Evolutionary conservation across 2,329 filamentous ascomycete species (phyloP), one percentile per base, ranked within the genome.

Genomic region (Fusarium luffae): DNA sequence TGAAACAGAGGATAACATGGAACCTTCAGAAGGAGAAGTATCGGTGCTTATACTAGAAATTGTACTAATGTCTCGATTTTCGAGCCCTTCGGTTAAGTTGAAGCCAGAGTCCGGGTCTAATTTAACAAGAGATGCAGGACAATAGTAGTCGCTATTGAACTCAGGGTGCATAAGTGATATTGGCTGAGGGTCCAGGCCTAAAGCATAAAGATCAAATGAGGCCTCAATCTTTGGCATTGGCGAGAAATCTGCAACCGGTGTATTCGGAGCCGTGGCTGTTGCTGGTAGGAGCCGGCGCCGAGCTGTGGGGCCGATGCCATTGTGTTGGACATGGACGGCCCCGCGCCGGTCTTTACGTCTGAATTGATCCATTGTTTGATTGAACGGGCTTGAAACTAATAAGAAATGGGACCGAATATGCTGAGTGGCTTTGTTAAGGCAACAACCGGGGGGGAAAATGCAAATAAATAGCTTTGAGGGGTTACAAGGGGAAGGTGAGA

Each of bases 11-110:
- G 79, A 80, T 8, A 76, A 41, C 4, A 75, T 70, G 5, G 77
- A 79, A 12, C 75, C 74, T 5, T 71, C 68, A 6, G 79, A 78
- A 1, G 77, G 78, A 2, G 73, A 70, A 0, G 73, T 76, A 40
- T 76, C 71, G 30, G 67, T 68, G 51, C 76, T 77, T 12, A 68
- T 46, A 27, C 51, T 58, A 19, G 63, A 68, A 27, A 58, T 61
- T 7, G 68, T 75, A 68, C 76, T 78, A 63, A 70, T 56, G 10
- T 74, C 69, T n/a, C 64, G 54, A 41, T 34, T 50, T 23, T 61
- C 63, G 6, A 34, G 12, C 7, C 30, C 54, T 23, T 47, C 54
- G 32, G 62, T 42, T 46, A 52, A 70, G 34, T 66, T 61, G 8
- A 55, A 19, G 42, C 30, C 42, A 8, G 62, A 47, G 7, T 64